Evolutionary conservation across 306 rosid species (phyloP).

Genomic region (Heteromeles arbutifolia): DNA sequence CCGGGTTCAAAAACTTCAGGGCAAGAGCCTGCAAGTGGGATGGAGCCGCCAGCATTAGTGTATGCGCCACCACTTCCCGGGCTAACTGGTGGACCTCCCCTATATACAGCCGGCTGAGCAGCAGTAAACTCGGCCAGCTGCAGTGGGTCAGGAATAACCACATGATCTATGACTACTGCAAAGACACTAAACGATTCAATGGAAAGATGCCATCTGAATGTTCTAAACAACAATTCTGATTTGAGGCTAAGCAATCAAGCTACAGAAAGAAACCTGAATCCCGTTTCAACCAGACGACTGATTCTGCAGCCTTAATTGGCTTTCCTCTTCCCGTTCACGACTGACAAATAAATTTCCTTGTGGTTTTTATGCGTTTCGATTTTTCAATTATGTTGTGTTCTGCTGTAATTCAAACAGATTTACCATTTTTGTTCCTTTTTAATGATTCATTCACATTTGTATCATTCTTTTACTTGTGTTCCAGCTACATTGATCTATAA

Average conservation of each 20-base stretch:
- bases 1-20: slow-evolving; percentile 45
- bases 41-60: slow-evolving; percentile 44
- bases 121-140: slow-evolving; percentile 36
- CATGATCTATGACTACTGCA: slow-evolving; percentile 80
- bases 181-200: slow-evolving; percentile 51
- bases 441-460: background rate
- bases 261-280: background rate
- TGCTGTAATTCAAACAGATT: background rate
- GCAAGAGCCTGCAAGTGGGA: slow-evolving; percentile 72
- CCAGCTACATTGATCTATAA: background rate
- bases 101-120: slow-evolving; percentile 30
- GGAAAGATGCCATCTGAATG: slow-evolving; percentile 55
- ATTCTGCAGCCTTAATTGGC: background rate
- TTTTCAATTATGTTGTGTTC: background rate
- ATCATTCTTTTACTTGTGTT: background rate
- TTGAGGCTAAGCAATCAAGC: background rate
- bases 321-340: slow-evolving; percentile 4
- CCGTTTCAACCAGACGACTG: background rate
- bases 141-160: slow-evolving; percentile 46
- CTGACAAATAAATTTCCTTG: background rate
- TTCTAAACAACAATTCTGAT: slow-evolving; percentile 38
- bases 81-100: slow-evolving; percentile 72
- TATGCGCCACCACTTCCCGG: slow-evolving; percentile 40
- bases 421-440: background rate
- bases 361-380: slow-evolving; percentile 5